Evolutionary conservation across 2,329 filamentous ascomycete species (phyloP), one percentile per base, ranked within the genome.

Genomic region (Aspergillus sp.): DNA sequence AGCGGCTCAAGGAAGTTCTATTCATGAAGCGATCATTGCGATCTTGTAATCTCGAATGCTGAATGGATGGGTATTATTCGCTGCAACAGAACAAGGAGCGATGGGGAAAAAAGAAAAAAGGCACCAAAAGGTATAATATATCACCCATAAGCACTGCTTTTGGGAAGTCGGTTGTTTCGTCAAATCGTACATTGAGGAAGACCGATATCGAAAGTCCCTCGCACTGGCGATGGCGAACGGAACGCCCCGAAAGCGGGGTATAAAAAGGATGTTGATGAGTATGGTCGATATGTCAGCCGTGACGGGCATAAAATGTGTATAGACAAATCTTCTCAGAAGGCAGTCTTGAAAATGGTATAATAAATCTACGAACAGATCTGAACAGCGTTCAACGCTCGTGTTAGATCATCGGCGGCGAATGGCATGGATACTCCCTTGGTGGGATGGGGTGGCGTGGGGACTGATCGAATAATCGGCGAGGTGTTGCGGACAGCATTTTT

Each of bases 361-460:
- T 47, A 43, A 53, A 38, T 56, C 48, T 64, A 63, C 8, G 50
- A 53, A 62, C 66, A 71, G 54, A 74, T 65, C 58, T 70, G 69
- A 50, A 75, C 67, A 51, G 72, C 70, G 63, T 66, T 68, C 68
- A 76, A 68, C 58, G 73, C 73, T 54, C 70, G 68, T 26, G 67
- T 62, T 62, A 76, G 64, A 60, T 75, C 70, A 6, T 75, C 69
- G 8, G 73, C 70, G 15, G 68, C 57, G 49, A 76, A 74, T 3
- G 72, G 70, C 48, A 68, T 61, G 8, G 64, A 62, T 43, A 64
- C 67, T 8, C 65, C 66, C 38, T 67, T 67, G 42, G 63, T 57
- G 8, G 67, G 62, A 44, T 66, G 55, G 15, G 61, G 60, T 50
- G 49, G 66, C 44, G 62, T 62, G 11, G 71, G 66, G 39, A 68